Conservation (phyloP, 805 yeast genomes). For the Yarrowia hollandica region DNA sequence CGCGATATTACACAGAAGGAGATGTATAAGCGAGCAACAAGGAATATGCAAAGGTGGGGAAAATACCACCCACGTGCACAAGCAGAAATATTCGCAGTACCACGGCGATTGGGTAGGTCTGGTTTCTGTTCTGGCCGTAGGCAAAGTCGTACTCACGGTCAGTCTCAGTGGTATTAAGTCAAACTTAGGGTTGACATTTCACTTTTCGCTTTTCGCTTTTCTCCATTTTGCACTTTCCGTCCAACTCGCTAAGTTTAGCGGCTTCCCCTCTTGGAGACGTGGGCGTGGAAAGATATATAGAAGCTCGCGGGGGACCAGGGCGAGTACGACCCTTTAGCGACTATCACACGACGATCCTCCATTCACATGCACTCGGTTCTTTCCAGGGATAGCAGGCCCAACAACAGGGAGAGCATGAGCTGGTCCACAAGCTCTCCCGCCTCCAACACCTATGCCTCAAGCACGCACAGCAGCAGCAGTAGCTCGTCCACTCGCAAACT, state of each 20-base stretch:
- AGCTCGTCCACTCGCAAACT: not conserved
- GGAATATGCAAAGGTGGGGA: too few species aligned
- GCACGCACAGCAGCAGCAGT: not conserved
- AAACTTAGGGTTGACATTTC: too few species aligned
- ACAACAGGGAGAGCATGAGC: too few species aligned
- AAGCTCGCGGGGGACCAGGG: slow-evolving; percentile 3
- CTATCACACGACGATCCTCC: slow-evolving; percentile 17
- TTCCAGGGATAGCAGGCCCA: too few species aligned
- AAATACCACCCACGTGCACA: too few species aligned
- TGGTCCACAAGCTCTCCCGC: not conserved
- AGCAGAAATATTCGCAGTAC: too few species aligned
- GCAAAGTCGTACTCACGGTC: too few species aligned
- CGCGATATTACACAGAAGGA: too few species aligned
- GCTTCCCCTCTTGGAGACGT: slow-evolving; percentile 11
- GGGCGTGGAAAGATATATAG: slow-evolving; percentile 9
- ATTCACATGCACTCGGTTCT: slow-evolving; percentile 1
- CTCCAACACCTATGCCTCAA: not conserved
- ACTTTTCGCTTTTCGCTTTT: not conserved
- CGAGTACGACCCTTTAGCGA: not conserved
- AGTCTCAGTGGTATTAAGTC: too few species aligned
- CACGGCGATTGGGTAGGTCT: too few species aligned
- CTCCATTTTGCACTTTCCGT: not conserved
- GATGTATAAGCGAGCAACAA: too few species aligned
- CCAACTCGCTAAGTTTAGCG: slow-evolving; percentile 4
- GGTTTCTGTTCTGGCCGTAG: too few species aligned